A percentile compares a stretch with the other conserved stretches of the same genome.
These are phyloP conservation scores for Globomyces pollinis-pini DNA, from an alignment of 192 early-diverging fungal genomes.

Conservation along the genomic window DNA sequence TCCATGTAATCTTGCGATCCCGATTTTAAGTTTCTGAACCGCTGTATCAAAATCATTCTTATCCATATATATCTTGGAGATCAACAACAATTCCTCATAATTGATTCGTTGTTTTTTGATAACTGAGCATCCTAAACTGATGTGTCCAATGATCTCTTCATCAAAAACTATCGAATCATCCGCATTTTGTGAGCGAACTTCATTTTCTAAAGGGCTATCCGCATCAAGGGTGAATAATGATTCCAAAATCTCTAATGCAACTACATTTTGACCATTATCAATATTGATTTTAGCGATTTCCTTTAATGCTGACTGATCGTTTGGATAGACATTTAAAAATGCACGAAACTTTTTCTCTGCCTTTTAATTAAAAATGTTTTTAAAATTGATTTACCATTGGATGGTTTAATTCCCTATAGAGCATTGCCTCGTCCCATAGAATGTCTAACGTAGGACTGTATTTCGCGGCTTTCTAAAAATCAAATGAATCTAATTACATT, in stretches of 20 bases:
- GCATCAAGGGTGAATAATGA: neutral
- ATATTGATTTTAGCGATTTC: constrained; percentile 34
- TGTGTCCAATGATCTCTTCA: constrained; percentile 18
- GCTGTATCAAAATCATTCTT: constrained; percentile 67
- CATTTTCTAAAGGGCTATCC: neutral
- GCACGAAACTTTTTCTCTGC: constrained; percentile 22
- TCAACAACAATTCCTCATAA: constrained; percentile 79
- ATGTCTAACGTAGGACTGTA: too few species aligned
- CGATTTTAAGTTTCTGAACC: constrained; percentile 61
- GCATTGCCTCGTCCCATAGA: constrained; percentile 58
- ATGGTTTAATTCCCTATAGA: constrained; percentile 51
- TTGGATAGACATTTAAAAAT: constrained; percentile 16
- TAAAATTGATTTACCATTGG: too few species aligned
- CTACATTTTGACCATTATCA: neutral
- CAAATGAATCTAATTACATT: constrained; percentile 50
- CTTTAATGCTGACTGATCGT: constrained; percentile 25
- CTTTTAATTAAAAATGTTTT: constrained; percentile 22
- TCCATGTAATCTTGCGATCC: constrained; percentile 16
- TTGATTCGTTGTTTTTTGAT: constrained; percentile 41
- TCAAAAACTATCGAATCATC: constrained; percentile 23
- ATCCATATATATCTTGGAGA: constrained; percentile 79
- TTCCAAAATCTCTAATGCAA: neutral
- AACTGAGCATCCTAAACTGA: constrained; percentile 16
- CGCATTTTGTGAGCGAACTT: constrained; percentile 14
- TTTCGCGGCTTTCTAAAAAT: too few species aligned